Conservation (phyloP, 768 basidiomycete species). For the Amanita exitialis region DNA sequence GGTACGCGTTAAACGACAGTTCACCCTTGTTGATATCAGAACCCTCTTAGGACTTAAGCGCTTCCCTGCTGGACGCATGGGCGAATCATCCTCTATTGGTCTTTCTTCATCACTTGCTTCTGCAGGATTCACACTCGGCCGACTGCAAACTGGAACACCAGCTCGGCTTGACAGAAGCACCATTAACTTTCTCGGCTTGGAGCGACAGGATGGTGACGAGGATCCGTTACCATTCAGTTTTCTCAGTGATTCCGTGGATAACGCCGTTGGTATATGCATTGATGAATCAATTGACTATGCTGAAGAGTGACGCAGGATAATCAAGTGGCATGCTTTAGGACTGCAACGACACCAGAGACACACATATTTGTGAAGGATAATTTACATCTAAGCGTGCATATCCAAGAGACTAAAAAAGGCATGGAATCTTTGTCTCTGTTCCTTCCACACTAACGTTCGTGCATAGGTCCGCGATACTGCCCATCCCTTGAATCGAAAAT, state of each 20-base stretch:
- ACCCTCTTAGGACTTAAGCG: slow-evolving; percentile 49
- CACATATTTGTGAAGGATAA: slow-evolving; percentile 70
- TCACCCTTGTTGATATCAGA: background rate
- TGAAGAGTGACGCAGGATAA: slow-evolving; percentile 35
- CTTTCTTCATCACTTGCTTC: slow-evolving; percentile 65
- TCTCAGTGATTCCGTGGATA: slow-evolving; percentile 55
- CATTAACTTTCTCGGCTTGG: slow-evolving; percentile 58
- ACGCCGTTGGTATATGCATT: slow-evolving; percentile 41
- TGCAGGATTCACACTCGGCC: slow-evolving; percentile 75
- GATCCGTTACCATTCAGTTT: slow-evolving; percentile 69
- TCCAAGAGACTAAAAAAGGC: slow-evolving; percentile 87
- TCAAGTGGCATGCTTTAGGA: slow-evolving; percentile 67
- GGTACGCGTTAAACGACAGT: slow-evolving; percentile 27
- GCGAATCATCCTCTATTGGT: slow-evolving; percentile 61
- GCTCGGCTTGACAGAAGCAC: slow-evolving; percentile 64
- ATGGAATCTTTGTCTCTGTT: background rate
- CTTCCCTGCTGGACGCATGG: slow-evolving; percentile 70
- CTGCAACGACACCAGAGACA: slow-evolving; percentile 61
- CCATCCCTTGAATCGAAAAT: slow-evolving; percentile 88
- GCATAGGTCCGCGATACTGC: slow-evolving; percentile 78
- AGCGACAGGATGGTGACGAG: slow-evolving; percentile 56
- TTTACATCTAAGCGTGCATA: slow-evolving; percentile 71
- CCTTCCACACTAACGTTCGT: background rate
- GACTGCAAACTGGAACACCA: slow-evolving; percentile 82
- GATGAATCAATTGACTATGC: background rate